Conservation (phyloP, 192 early-diverging fungal genomes). For the Physocladia obscura region DNA sequence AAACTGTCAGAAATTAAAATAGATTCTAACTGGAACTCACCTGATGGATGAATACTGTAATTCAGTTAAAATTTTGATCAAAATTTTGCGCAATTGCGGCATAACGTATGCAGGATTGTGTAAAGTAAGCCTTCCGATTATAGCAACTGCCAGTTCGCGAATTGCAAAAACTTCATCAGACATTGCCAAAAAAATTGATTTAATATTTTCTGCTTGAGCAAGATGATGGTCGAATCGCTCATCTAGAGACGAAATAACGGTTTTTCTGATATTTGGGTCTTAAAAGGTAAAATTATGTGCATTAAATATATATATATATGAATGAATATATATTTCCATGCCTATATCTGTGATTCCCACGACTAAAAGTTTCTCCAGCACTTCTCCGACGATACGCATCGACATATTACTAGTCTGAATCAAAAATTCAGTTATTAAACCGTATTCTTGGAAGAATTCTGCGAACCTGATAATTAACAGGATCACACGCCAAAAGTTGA, state of each 20-base stretch:
- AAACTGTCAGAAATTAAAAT: background rate
- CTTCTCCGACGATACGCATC: slow-evolving; percentile 79
- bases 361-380: slow-evolving; percentile 84
- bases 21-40: slow-evolving; percentile 18
- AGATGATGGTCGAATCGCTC: slow-evolving; percentile 85
- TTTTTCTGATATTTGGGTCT: slow-evolving; percentile 73
- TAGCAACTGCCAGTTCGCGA: slow-evolving; percentile 74
- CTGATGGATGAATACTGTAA: slow-evolving; percentile 80
- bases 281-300: no score
- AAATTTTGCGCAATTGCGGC: slow-evolving; percentile 80
- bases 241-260: slow-evolving; percentile 77
- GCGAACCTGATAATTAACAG: slow-evolving; percentile 76
- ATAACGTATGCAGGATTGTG: slow-evolving; percentile 92
- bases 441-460: background rate
- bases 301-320: no score
- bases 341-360: slow-evolving; percentile 83
- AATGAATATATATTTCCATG: slow-evolving; percentile 30
- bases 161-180: slow-evolving; percentile 92
- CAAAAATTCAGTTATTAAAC: no score
- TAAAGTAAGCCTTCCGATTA: slow-evolving; percentile 82
- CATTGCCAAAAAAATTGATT: slow-evolving; percentile 79
- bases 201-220: slow-evolving; percentile 88
- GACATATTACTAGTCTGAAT: slow-evolving; percentile 58
- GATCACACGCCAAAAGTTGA: slow-evolving; percentile 76
- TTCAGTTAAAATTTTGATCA: slow-evolving; percentile 87